Evolutionary conservation across 169 alveolate species (phyloP), one percentile per base, ranked within the genome.

Genomic region (Eimeria tenella): DNA sequence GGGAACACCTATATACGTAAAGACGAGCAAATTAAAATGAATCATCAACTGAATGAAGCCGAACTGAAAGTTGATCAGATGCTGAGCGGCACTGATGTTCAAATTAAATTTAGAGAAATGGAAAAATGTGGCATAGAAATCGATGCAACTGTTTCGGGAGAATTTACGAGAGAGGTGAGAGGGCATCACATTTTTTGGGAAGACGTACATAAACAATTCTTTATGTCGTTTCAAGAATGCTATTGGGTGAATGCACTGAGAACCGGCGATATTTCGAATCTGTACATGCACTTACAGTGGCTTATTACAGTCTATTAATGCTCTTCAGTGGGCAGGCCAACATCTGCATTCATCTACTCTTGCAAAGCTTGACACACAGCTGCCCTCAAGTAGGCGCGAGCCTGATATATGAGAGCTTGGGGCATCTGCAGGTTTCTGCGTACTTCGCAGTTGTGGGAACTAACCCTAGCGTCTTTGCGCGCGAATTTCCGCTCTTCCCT

Each of bases 111-210:
- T 0, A 19, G 49, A 17, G 65, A 75, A 75, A 7, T 13, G 21
- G 65, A 75, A 75, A 75, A 75, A 13, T 75, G 86, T 62, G 19
- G 31, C 65, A 5, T 75, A 11, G 8, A 50, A 4, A 31, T 75
- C 13, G 23, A 75, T 17, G 63, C 63, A 50, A 13, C 11, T 75
- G 11, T 49, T 31, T 73, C 83, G 1, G 52, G 58, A 5, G 56
- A 73, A 9, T 73, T 73, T 17, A 73, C 83, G 7, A 73, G 83
- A 73, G 50, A 73, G 83, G 83, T 73, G 42, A 31, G 42, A 0
- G 42, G 42, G 42, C 42, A 31, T 31, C 42, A 31, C 42, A 31
- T 31, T 31, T 31, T 31, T 31, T 31, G 42, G 42, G 42, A 31
- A 31, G 2, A 31, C 42, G 42, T 31, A 31, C 42, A 31, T 31